A percentile compares a stretch with the other conserved stretches of the same genome.
Conservation (phyloP, 257 asterid species). For the Gentiana macrophylla region DNA sequence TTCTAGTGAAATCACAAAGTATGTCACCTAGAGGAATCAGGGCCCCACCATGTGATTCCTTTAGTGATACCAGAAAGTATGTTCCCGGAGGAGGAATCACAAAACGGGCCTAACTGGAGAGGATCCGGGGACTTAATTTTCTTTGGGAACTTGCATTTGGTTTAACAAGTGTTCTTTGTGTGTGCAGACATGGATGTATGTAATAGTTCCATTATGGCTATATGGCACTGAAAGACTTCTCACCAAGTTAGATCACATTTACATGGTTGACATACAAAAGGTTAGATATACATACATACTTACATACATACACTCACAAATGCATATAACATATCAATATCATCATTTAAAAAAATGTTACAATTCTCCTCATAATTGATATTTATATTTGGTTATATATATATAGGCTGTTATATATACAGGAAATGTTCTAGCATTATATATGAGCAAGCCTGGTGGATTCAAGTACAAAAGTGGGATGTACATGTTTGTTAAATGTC, state of each 20-base stretch:
- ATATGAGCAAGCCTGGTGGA: constrained; percentile 71
- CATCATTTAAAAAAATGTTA: no score
- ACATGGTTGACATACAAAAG: constrained; percentile 51
- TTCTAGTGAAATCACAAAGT: no score
- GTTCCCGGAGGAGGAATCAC: no score
- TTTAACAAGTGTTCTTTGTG: not conserved
- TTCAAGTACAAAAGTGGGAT: constrained; percentile 69
- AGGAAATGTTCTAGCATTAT: constrained; percentile 56
- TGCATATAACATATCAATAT: not conserved
- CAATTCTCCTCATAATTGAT: no score
- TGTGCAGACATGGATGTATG: constrained; percentile 87
- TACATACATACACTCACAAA: not conserved
- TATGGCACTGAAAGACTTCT: constrained; percentile 60
- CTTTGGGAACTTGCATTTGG: not conserved
- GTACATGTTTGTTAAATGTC: constrained; percentile 51
- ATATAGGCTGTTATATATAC: constrained; percentile 63
- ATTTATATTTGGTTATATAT: not conserved
- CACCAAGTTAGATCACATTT: constrained; percentile 45
- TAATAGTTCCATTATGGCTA: constrained; percentile 45
- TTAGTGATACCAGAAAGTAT: no score
- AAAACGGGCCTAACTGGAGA: no score
- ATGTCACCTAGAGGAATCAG: no score
- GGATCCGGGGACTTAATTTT: not conserved
- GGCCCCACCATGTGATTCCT: no score
- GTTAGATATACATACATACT: constrained; percentile 14